Conservation (phyloP, 139 green algal species). For the Chlorella sorokiniana region DNA sequence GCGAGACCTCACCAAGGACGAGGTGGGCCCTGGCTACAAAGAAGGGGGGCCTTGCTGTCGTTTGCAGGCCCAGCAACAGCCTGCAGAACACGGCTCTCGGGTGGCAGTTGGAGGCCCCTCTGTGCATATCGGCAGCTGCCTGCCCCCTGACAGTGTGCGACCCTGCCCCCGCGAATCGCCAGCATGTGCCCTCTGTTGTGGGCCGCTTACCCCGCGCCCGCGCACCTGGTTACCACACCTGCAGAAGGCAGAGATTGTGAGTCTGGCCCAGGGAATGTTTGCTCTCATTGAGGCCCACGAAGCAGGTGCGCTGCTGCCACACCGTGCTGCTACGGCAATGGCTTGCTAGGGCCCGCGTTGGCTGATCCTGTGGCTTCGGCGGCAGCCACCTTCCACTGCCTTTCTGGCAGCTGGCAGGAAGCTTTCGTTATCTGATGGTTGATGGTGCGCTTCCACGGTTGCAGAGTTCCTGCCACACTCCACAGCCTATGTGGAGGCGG, state of each 20-base stretch:
- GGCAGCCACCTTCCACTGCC: too few species aligned
- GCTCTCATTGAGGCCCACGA: slow-evolving; percentile 24
- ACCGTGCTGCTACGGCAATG: background rate
- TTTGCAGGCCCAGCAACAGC: too few species aligned
- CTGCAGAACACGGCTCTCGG: too few species aligned
- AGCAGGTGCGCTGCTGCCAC: background rate
- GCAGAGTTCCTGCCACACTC: slow-evolving; percentile 52
- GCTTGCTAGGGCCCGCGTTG: background rate
- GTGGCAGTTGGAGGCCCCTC: too few species aligned
- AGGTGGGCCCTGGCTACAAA: slow-evolving; percentile 2
- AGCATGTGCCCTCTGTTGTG: background rate
- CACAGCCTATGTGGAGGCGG: slow-evolving; percentile 51
- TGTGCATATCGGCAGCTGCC: too few species aligned
- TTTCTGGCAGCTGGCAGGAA: too few species aligned
- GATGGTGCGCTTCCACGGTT: background rate
- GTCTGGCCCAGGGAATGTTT: slow-evolving; percentile 34
- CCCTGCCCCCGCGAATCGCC: background rate
- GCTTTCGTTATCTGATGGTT: too few species aligned
- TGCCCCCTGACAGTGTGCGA: background rate
- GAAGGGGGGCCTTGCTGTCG: background rate
- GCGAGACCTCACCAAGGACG: slow-evolving; percentile 72
- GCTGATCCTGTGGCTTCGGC: too few species aligned
- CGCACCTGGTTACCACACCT: background rate
- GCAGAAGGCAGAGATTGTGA: slow-evolving; percentile 37
- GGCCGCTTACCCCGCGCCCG: background rate